Conservation (phyloP, 2,329 filamentous ascomycete species). For the Colletotrichum costaricense region DNA sequence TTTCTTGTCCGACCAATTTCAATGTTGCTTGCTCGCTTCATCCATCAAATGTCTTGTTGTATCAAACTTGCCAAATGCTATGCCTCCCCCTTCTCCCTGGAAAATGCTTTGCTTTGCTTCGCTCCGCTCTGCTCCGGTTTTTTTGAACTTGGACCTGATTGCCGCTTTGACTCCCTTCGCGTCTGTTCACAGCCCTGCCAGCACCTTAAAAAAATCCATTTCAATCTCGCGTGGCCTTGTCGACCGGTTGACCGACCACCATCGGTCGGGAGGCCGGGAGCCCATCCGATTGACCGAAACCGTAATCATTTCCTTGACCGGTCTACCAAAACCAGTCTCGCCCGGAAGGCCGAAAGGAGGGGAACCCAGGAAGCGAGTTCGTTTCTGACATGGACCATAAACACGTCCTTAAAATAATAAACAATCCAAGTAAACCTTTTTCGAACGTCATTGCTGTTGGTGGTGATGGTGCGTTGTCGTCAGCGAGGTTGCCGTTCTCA, state of each 20-base stretch:
- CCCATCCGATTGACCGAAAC: slow-evolving; percentile 22
- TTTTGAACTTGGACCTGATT: neutral
- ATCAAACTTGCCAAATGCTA: neutral
- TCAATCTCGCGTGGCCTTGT: slow-evolving; percentile 1
- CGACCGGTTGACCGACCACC: neutral
- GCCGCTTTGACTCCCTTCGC: neutral
- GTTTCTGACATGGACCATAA: neutral
- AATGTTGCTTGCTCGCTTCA: neutral
- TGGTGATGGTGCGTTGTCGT: neutral
- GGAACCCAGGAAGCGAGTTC: neutral
- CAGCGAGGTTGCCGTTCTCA: neutral
- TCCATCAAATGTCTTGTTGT: neutral
- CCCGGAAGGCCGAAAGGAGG: neutral
- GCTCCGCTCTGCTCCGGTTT: neutral
- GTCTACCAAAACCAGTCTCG: neutral
- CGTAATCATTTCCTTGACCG: slow-evolving; percentile 1
- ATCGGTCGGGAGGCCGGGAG: slow-evolving; percentile 2
- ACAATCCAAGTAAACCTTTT: neutral
- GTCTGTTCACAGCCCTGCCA: neutral
- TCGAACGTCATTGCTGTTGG: neutral
- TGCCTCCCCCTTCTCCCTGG: neutral
- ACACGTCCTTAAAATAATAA: neutral
- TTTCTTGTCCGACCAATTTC: neutral
- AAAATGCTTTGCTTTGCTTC: neutral
- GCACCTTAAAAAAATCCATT: neutral